phyloP scores from a whole-genome alignment of 2,329 filamentous ascomycete genomes.

The Laburnicola sp. region DNA sequence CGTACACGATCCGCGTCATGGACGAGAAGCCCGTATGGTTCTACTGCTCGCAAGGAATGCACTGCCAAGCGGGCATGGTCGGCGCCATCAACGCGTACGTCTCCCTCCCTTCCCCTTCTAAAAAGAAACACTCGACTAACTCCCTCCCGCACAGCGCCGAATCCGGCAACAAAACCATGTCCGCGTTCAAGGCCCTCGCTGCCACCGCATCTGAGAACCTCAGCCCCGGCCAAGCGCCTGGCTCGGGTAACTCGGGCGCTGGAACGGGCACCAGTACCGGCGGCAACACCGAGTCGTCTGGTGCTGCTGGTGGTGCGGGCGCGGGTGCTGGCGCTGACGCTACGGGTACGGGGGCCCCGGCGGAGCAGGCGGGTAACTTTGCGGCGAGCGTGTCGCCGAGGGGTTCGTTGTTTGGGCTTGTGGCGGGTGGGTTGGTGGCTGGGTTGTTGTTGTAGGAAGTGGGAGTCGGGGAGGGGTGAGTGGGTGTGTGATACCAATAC shows the following conservation, averaged over 20 bases:
- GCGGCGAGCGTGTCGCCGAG: too few species aligned
- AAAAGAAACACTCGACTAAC: constrained; percentile 19
- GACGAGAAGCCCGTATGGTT: constrained; percentile 74
- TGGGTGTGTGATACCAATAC: too few species aligned
- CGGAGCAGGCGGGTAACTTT: too few species aligned
- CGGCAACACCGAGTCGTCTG: constrained; percentile 13
- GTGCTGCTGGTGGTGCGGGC: constrained; percentile 10
- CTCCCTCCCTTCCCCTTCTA: constrained; percentile 8
- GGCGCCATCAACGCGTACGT: constrained; percentile 76
- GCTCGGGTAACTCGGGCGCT: constrained; percentile 17
- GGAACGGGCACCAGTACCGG: constrained; percentile 15
- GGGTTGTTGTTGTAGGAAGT: too few species aligned
- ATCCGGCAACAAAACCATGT: constrained; percentile 43
- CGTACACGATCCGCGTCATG: constrained; percentile 72
- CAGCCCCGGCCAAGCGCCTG: constrained; percentile 43
- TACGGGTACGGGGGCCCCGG: constrained; percentile 7
- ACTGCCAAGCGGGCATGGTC: constrained; percentile 75
- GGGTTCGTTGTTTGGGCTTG: too few species aligned
- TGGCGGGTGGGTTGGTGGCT: too few species aligned
- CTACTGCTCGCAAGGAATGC: constrained; percentile 73
- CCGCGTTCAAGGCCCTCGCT: constrained; percentile 43
- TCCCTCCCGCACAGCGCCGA: constrained; percentile 22
- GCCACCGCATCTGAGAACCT: constrained; percentile 47
- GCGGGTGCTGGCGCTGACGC: constrained; percentile 7
- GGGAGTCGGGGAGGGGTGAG: too few species aligned